Evolutionary conservation across 129 eudicot genomes (phyloP), one percentile per base, ranked within the genome.

Genomic region (Flaveria linearis): DNA sequence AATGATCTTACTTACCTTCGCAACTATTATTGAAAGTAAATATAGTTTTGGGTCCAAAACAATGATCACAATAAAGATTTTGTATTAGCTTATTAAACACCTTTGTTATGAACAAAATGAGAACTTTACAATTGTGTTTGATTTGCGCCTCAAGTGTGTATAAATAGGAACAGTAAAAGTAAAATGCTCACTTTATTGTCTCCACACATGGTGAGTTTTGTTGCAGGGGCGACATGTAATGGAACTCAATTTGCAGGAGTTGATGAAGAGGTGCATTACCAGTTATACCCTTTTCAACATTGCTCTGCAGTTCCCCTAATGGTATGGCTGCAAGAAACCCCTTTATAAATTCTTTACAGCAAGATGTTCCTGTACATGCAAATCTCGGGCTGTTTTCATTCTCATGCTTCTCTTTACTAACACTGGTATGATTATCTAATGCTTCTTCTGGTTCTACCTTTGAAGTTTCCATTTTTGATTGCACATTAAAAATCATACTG

Each of bases 241-340:
- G 87, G 75, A 86, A 86, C 78, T 86, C 90, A 65, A 86, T 86
- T 77, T 86, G 90, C 76, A 86, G 85, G 66, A 86, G 90, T 63
- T 79, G 87, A 80, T 86, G 90, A 56, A 86, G 87, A 47, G 85
- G 90, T 33, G 81, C 82, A 55, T 71, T 74, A 4, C 82, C 81
- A 45, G 43, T 72, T 43, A 77, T 75, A 39, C 82, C 87, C 72
- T 63, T 86, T 71, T 81, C 82, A 69, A 86, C 76, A 23, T 61
- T 86, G 74, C 79, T 79, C 64, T 81, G 85, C 75, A 86, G 58
- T 77, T 86, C 90, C 61, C 81, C 75, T 42, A 86, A 76, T 2
- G 90, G 90, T 77, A 86, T 71, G 53, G 87, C 90, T 39, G 87
- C 90, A 41, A 86, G 90, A 81, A 86, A 86, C 7, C 90, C 87